Percentiles rank a stretch among this genome's conserved stretches.
Conservation (phyloP, 2,329 filamentous ascomycete genomes). For the Lomentospora prolificans region DNA sequence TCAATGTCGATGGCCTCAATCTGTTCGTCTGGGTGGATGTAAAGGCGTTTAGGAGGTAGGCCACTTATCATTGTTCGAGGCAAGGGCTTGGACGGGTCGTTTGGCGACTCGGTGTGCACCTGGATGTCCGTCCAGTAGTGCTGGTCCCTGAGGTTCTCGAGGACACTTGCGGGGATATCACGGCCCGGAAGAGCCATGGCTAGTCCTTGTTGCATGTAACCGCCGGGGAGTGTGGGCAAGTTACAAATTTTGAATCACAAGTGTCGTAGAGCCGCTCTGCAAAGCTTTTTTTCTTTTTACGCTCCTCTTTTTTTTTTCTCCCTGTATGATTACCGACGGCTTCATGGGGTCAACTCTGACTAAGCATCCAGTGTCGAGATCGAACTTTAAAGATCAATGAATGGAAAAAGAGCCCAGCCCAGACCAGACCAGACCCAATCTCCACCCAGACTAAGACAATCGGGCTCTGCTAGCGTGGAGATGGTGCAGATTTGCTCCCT, state of each 20-base stretch:
- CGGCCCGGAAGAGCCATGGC: slow-evolving; percentile 7
- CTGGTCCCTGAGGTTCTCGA: slow-evolving; percentile 63
- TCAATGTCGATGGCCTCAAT: slow-evolving; percentile 58
- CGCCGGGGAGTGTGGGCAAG: too few relatives aligned
- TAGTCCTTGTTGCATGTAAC: too few relatives aligned
- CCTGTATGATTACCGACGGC: neutral
- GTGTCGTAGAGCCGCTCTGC: too few relatives aligned
- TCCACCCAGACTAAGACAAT: neutral
- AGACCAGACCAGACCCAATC: neutral
- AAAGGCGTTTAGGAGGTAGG: slow-evolving; percentile 61
- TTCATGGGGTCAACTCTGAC: neutral
- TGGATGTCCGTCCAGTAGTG: slow-evolving; percentile 62
- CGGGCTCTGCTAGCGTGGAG: neutral
- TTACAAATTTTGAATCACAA: too few relatives aligned
- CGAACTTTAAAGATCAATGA: neutral
- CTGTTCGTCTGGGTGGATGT: slow-evolving; percentile 76
- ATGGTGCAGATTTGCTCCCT: too few relatives aligned
- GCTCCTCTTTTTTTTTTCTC: neutral
- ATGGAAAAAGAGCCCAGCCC: neutral
- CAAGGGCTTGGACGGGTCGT: slow-evolving; percentile 24
- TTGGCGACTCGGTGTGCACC: slow-evolving; percentile 34
- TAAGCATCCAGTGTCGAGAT: neutral
- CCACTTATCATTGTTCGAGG: slow-evolving; percentile 60
- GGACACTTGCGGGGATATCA: slow-evolving; percentile 35
- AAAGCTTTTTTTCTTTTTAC: too few relatives aligned